phyloP scores from a whole-genome alignment of 768 basidiomycete genomes.

The Gloeopeniophorella convolvens region DNA sequence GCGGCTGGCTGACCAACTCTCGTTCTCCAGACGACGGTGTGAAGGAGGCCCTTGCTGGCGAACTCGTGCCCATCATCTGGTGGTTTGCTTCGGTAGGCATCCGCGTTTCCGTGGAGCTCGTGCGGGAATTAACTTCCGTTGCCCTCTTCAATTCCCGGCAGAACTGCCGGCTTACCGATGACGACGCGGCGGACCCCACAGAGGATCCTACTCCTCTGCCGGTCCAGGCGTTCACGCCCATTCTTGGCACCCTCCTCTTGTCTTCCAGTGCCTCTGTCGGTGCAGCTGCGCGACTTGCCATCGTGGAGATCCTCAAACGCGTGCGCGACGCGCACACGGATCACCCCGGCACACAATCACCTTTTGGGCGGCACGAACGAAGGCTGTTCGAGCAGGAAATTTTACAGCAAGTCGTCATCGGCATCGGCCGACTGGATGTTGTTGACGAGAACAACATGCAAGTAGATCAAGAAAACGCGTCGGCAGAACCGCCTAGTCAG shows the following conservation, averaged over 20 bases:
- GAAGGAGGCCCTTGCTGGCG: conserved; percentile 78
- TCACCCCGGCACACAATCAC: conserved; percentile 30
- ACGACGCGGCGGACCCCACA: background rate
- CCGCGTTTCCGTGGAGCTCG: background rate
- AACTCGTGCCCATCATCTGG: conserved; percentile 81
- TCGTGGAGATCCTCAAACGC: conserved; percentile 72
- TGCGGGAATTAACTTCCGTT: conserved; percentile 1
- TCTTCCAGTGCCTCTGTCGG: conserved; percentile 71
- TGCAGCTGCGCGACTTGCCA: conserved; percentile 61
- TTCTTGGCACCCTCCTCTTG: conserved; percentile 82
- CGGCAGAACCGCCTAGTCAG: no score
- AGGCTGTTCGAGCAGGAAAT: conserved; percentile 74
- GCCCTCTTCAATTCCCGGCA: conserved; percentile 25
- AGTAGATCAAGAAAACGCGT: background rate
- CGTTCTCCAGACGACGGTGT: conserved; percentile 65
- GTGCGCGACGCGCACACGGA: conserved; percentile 31
- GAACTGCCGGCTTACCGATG: conserved; percentile 57
- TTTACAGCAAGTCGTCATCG: conserved; percentile 80
- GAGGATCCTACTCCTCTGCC: conserved; percentile 43
- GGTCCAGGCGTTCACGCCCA: conserved; percentile 85
- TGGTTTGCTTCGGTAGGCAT: conserved; percentile 62
- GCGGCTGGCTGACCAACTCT: background rate
- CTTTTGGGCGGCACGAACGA: conserved; percentile 52
- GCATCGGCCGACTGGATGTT: conserved; percentile 67
- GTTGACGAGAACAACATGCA: no score